Evolutionary conservation across 2,329 filamentous ascomycete genomes (phyloP).

Genomic region (Ophiocordyceps camponoti-floridani): DNA sequence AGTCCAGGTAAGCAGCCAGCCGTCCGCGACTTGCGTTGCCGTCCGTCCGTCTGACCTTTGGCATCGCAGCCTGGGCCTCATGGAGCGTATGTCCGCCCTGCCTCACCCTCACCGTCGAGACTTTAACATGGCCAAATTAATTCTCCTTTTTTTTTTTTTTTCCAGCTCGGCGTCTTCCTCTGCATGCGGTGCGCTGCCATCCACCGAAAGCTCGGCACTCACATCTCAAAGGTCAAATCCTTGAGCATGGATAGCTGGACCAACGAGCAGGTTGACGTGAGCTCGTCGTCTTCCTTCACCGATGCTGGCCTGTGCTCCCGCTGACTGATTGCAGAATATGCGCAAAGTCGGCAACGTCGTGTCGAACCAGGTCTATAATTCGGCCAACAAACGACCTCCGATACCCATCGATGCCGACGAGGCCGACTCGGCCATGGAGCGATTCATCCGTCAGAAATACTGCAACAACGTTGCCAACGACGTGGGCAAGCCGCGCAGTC

Average conservation of each 20-base stretch:
- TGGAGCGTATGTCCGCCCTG: constrained; percentile 56
- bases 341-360: constrained; percentile 72
- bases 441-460: constrained; percentile 91
- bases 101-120: not conserved
- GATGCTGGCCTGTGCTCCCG: not conserved
- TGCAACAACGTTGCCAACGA: constrained; percentile 34
- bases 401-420: constrained; percentile 85
- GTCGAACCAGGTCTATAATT: constrained; percentile 82
- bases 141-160: not conserved
- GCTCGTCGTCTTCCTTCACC: constrained; percentile 8
- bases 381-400: constrained; percentile 62
- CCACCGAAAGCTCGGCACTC: constrained; percentile 91
- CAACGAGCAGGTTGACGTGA: constrained; percentile 86
- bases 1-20: constrained; percentile 61
- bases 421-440: constrained; percentile 84
- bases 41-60: not conserved
- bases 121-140: too few relatives aligned
- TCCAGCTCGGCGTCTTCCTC: constrained; percentile 77
- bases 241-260: constrained; percentile 98
- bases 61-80: constrained; percentile 65
- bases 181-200: constrained; percentile 95
- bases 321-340: constrained; percentile 55
- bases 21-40: not conserved
- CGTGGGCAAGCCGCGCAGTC: constrained; percentile 22
- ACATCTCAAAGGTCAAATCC: constrained; percentile 97